Evolutionary conservation across 2,329 filamentous ascomycete genomes (phyloP), one percentile per base, ranked within the genome.

Genomic region (Talaromyces albobiverticillius): DNA sequence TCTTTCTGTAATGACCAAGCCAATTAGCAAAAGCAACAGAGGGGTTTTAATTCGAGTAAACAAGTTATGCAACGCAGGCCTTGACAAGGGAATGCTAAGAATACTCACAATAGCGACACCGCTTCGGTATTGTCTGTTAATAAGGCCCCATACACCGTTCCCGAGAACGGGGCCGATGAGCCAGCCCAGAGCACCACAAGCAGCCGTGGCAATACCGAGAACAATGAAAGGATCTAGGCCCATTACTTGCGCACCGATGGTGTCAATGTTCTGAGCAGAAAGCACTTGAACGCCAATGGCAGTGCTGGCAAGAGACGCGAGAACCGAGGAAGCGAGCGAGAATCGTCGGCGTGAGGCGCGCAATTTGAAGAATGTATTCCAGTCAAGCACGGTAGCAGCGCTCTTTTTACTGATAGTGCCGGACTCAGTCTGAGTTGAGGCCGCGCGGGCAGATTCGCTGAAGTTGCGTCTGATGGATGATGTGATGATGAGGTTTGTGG

Each of bases 301-400:
- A 1, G 89, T 87, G 56, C 83, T 83, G 11, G 78, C 75, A 5
- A 86, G 60, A 40, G 86, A 86, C 31, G 82, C 83, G 31, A 84
- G 69, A 50, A 90, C 78, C 45, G 89, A 93, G 60, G 90, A 91
- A 47, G 81, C 82, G 34, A 95, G 82, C 69, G 93, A 90, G 77
- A 92, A 88, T 64, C 89, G 84, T 57, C 93, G 87, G 53, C 93
- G 89, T 57, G 86, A 88, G 64, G 90, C 88, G 66, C 93, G 90
- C 57, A 97, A 86, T 69, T 85, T 84, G 79, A 97, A 95, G 79
- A 96, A 97, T 50, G 84, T 85, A 76, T 96, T 87, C 93, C 93
- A 97, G 74, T 90, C 83, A 40, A 92, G 82, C n/a, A 36, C 10
- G n/a, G 49, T 46, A 11, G 29, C 46, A 11, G 43, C 32, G 2